phyloP scores from a whole-genome alignment of 2,329 filamentous ascomycete genomes.

The Sporothrix pseudoabietina region DNA sequence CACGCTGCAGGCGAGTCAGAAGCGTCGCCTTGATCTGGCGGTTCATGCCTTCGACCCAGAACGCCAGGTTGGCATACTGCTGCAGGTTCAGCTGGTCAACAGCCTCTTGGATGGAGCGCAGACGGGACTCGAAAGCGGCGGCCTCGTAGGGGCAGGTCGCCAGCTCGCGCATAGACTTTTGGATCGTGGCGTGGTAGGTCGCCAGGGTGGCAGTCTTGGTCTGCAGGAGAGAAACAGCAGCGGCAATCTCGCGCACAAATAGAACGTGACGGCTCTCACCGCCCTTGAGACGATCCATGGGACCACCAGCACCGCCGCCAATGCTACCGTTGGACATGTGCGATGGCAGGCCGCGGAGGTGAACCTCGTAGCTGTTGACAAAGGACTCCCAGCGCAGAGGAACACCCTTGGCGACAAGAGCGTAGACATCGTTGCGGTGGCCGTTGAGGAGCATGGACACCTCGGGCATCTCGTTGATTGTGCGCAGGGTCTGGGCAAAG shows the following conservation, averaged over 20 bases:
- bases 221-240: slow-evolving; percentile 83
- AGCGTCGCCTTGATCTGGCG: slow-evolving; percentile 78
- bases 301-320: slow-evolving; percentile 46
- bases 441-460: slow-evolving; percentile 86
- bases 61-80: slow-evolving; percentile 88
- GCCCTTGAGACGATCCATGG: slow-evolving; percentile 56
- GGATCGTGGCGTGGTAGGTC: slow-evolving; percentile 75
- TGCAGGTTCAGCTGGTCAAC: slow-evolving; percentile 97
- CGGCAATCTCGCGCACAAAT: slow-evolving; percentile 91
- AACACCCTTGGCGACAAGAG: slow-evolving; percentile 80
- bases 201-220: slow-evolving; percentile 79
- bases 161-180: slow-evolving; percentile 81
- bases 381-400: slow-evolving; percentile 97
- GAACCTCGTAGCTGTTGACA: slow-evolving; percentile 92
- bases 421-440: slow-evolving; percentile 87
- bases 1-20: slow-evolving; percentile 77
- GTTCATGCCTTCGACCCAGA: slow-evolving; percentile 89
- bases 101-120: slow-evolving; percentile 85
- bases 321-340: slow-evolving; percentile 62
- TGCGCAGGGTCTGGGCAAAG: slow-evolving; percentile 81
- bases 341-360: slow-evolving; percentile 65
- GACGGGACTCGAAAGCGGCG: slow-evolving; percentile 73
- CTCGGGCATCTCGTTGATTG: slow-evolving; percentile 82
- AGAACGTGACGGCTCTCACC: slow-evolving; percentile 92
- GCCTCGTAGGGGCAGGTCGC: slow-evolving; percentile 81